Evolutionary conservation across 106 monocot species (phyloP), one percentile per base, ranked within the genome.

Genomic region (Amphibolis antarctica): DNA sequence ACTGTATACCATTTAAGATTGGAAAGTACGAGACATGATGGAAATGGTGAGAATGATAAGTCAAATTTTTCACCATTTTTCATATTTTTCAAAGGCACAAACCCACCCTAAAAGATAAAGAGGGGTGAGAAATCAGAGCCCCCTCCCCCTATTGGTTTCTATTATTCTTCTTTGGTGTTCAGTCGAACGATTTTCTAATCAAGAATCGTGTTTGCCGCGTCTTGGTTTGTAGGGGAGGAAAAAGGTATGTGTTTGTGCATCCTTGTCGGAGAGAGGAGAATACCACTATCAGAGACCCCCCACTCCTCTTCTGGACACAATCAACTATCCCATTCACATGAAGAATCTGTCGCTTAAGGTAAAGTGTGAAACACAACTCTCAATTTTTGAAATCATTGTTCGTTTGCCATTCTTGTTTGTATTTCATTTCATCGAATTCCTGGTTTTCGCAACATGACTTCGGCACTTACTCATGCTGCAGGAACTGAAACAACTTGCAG

Each of bases 251-350:
- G 66, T 82, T 5, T 71, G 54, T 64, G 88, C 92, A 42, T 80
- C 85, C 4, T 28, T 82, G 17, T 88, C 88, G 31, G 82, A 80
- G 55, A 58, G 24, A 42, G 87, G 78, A 14, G 92, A 92, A 26
- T 92, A 92, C 46, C 66, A 75, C 59, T 72, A 81, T 60, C 79
- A 92, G 55, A 81, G 71, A 59, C 88, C 88, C 4, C 92, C 92
- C 30, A 92, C 92, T 61, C 92, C 92, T 49, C 84, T 92, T 0
- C 54, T 92, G 67, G 92, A 92, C 77, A 92, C 92, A 19, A 55
- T 92, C 50, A 92, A 88, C 76, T 85, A 88, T 60, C 92, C 92
- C 28, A 88, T 92, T 53, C 92, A 92, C 69, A 88, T 92, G 92
- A 92, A 92, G 55, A 92, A 92, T 46, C 82, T 92, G 21, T 92